Evolutionary conservation across 1,139 yeast species (phyloP), one percentile per base, ranked within the genome.

Genomic region (Debaryomyces subglobosus): DNA sequence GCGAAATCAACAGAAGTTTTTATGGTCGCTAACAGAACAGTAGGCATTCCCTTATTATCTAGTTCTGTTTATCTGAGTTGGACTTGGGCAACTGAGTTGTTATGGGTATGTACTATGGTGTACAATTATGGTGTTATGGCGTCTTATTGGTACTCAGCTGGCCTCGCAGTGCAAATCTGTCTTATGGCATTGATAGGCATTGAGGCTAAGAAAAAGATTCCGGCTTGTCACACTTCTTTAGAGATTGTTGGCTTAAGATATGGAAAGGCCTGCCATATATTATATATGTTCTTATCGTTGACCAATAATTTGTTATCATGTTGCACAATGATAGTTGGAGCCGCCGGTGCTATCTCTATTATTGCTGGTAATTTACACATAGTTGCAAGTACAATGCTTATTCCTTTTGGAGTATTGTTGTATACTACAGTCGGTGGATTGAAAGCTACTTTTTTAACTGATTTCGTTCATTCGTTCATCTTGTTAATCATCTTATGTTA

Each of bases 381-480:
- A 43, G 71, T 61, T 34, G 72, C 72, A 8, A 60, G 67, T 41
- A 63, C 69, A 8, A 59, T 68, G 63, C 60, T 71, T 45, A 65
- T 70, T 44, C 74, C 74, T n/a, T 66, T 70, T 53, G 73, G 74
- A 4, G 74, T 71, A 13, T 52, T 69, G 34, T 49, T 67, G 33
- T 70, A 70, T 53, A 71, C 78, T 2, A 59, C 68, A n/a, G 66
- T 69, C 48, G 77, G 77, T 21, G 78, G 78, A 2, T 62, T 73
- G 48, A 71, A 69, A 50, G 72, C 77, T 12, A 72, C 78, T 2
- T 72, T 72, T 48, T 63, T 69, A 40, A 69, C 74, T 20, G 74
- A 70, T 51, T 69, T 59, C 49, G 66, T 66, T 6, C 74, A 70
- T 45, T 58, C 74, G n/a, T 59, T 71, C 51, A 55, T 74, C 47